Evolutionary conservation across 495 filamentous ascomycete genomes (phyloP).

Genomic region (Amorphotheca resinae): DNA sequence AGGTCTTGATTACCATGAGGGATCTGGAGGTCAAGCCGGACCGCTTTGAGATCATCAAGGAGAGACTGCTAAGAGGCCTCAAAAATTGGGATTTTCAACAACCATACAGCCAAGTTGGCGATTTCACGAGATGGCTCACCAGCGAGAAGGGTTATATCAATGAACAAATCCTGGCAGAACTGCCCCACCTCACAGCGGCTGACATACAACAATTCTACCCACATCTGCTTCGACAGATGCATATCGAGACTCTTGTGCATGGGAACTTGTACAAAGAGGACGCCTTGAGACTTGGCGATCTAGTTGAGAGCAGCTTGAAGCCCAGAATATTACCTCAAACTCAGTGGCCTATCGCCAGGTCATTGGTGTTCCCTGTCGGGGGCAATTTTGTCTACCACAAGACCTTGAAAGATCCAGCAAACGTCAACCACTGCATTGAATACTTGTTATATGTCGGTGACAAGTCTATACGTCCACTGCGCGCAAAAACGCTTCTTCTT

Average conservation of each 20-base stretch:
- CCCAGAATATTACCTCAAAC: constrained; percentile 60
- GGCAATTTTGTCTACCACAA: constrained; percentile 74
- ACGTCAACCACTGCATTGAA: constrained; percentile 95
- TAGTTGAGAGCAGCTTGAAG: constrained; percentile 68
- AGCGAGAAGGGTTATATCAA: constrained; percentile 66
- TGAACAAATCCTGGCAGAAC: constrained; percentile 67
- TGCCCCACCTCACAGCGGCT: constrained; percentile 58
- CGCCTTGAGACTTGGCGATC: constrained; percentile 70
- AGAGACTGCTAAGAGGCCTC: constrained; percentile 60
- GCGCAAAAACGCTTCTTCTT: constrained; percentile 68
- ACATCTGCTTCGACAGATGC: constrained; percentile 66
- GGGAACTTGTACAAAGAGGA: constrained; percentile 97
- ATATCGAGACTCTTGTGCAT: constrained; percentile 80
- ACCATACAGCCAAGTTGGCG: constrained; percentile 83
- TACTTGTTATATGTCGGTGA: constrained; percentile 75
- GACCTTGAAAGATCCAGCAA: constrained; percentile 72
- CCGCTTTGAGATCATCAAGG: constrained; percentile 85
- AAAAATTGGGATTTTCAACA: constrained; percentile 79
- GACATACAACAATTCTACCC: constrained; percentile 70
- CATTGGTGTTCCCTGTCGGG: constrained; percentile 64
- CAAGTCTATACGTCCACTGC: constrained; percentile 48
- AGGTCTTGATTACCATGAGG: constrained; percentile 77
- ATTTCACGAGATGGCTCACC: constrained; percentile 68
- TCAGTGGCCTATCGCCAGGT: constrained; percentile 70
- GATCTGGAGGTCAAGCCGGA: constrained; percentile 72